Evolutionary conservation across 2,329 filamentous ascomycete genomes (phyloP).

Genomic region (Aspergillus ruber): DNA sequence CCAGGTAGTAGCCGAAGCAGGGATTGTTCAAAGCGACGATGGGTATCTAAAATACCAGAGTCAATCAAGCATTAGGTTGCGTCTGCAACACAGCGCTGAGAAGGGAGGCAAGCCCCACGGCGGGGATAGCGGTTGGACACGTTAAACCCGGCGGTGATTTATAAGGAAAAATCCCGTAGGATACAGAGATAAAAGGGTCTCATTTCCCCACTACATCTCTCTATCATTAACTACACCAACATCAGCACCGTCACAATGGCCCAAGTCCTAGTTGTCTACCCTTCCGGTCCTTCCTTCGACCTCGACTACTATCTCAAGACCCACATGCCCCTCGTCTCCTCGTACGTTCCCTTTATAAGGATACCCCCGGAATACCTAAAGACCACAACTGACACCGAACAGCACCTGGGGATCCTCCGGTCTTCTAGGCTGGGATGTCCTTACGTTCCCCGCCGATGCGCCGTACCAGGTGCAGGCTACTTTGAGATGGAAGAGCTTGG

Average conservation of each 20-base stretch:
- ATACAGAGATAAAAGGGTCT: too few species aligned
- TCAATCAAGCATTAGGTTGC: too few species aligned
- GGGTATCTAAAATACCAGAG: too few species aligned
- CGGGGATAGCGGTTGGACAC: too few species aligned
- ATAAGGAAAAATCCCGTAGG: too few species aligned
- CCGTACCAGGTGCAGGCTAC: background rate
- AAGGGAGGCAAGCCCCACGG: too few species aligned
- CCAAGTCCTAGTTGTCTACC: background rate
- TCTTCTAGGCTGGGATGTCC: background rate
- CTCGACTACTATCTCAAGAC: background rate
- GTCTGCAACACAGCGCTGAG: too few species aligned
- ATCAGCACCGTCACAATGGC: background rate
- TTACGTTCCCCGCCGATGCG: background rate
- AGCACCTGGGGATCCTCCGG: background rate
- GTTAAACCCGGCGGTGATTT: too few species aligned
- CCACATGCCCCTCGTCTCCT: background rate
- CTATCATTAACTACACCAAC: too few species aligned
- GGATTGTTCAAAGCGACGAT: too few species aligned
- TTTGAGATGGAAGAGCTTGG: background rate
- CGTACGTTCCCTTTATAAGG: background rate
- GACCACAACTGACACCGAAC: background rate
- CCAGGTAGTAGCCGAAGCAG: too few species aligned
- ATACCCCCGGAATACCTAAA: background rate
- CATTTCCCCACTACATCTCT: too few species aligned
- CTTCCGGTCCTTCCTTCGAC: background rate